Evolutionary conservation across 2,329 filamentous ascomycete species (phyloP).

Genomic region (Monosporascus sp.): DNA sequence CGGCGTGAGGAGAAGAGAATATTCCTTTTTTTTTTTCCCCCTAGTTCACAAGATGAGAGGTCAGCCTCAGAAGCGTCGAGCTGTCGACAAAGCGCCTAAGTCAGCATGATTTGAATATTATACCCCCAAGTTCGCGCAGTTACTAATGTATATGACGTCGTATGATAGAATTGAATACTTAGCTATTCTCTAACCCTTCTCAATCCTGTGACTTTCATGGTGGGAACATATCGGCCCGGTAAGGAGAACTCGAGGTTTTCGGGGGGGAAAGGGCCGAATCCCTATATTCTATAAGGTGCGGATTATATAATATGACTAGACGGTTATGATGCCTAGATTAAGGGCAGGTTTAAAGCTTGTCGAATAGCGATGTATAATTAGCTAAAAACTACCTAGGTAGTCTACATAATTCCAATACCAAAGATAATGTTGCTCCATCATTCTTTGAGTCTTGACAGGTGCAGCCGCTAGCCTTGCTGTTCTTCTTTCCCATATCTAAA

Average conservation of each 20-base stretch:
- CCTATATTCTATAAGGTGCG: too few species aligned
- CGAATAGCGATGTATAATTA: neutral
- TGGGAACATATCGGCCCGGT: too few species aligned
- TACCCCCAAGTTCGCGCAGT: conserved; percentile 21
- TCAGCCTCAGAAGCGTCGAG: neutral
- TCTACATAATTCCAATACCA: neutral
- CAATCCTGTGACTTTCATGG: neutral
- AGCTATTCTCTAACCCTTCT: neutral
- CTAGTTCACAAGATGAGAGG: neutral
- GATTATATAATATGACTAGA: too few species aligned
- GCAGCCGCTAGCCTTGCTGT: neutral
- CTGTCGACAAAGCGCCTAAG: conserved; percentile 9
- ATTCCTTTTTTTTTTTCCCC: too few species aligned
- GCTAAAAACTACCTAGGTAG: neutral
- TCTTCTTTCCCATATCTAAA: neutral
- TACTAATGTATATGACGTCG: conserved; percentile 29
- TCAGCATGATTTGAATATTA: conserved; percentile 20
- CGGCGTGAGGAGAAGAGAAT: neutral
- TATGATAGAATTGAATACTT: conserved; percentile 26
- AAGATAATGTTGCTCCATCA: too few species aligned
- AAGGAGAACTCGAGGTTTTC: too few species aligned
- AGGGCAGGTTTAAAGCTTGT: neutral
- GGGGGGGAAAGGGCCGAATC: too few species aligned
- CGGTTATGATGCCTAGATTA: neutral
- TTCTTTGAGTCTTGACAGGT: too few species aligned